Evolutionary conservation across 331 rosid species (phyloP).

Genomic region (Malus hybrid): DNA sequence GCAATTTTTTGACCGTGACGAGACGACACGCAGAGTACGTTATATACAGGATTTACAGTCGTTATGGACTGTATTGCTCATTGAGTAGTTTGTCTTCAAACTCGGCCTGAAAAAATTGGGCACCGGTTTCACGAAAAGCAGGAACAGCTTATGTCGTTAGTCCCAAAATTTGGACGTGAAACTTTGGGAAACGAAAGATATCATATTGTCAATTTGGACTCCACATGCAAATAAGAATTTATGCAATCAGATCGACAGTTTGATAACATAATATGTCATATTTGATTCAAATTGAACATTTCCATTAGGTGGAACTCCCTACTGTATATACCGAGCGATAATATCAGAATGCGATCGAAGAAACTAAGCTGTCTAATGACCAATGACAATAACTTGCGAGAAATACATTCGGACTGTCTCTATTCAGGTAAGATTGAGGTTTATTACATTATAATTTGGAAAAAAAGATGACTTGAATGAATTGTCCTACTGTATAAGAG

Average conservation of each 20-base stretch:
- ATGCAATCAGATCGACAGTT: neutral
- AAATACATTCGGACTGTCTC: neutral
- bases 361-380: neutral
- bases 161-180: neutral
- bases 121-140: neutral
- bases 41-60: too few species aligned
- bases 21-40: neutral
- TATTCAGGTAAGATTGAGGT: neutral
- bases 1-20: neutral
- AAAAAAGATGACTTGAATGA: neutral
- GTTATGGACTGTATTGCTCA: too few species aligned
- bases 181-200: neutral
- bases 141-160: neutral
- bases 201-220: neutral
- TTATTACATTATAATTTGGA: constrained; percentile 2
- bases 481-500: constrained; percentile 17
- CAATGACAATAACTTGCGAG: neutral
- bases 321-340: neutral
- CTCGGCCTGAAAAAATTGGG: too few species aligned
- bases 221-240: neutral
- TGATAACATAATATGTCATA: neutral
- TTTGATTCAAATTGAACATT: neutral
- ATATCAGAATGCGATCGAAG: neutral
- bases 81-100: too few species aligned
- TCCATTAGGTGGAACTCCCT: neutral